Conservation (phyloP, 176 grass and related monocot genomes). For the Aechmea fasciata region DNA sequence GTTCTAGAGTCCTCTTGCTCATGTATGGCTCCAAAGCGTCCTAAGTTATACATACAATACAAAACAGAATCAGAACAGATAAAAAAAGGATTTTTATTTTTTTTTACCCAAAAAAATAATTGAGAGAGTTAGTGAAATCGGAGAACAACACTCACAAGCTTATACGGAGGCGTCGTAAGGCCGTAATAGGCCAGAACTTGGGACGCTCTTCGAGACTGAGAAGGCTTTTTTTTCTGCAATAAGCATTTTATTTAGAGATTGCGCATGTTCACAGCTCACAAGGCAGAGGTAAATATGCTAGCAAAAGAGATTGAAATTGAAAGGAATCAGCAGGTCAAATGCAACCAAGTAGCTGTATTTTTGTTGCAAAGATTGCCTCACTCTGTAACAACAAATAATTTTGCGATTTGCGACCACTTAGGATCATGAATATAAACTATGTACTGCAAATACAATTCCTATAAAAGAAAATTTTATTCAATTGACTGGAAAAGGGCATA, state of each 20-base stretch:
- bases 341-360: too few species aligned
- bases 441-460: too few species aligned
- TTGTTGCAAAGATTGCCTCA: too few species aligned
- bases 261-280: neutral
- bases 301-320: neutral
- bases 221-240: slow-evolving; percentile 29
- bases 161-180: slow-evolving; percentile 69
- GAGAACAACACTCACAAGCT: slow-evolving; percentile 36
- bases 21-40: slow-evolving; percentile 91
- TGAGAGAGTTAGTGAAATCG: neutral
- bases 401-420: too few species aligned
- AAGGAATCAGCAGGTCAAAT: too few species aligned
- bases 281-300: neutral
- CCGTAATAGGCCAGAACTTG: slow-evolving; percentile 54
- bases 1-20: slow-evolving; percentile 60
- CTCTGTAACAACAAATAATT: too few species aligned
- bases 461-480: too few species aligned
- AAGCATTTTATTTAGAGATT: slow-evolving; percentile 5
- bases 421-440: too few species aligned
- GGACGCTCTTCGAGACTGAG: slow-evolving; percentile 19
- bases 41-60: slow-evolving; percentile 20
- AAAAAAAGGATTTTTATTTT: neutral
- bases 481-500: too few species aligned
- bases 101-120: too few species aligned
- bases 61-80: neutral